Evolutionary conservation across 1,284 basidiomycete species (phyloP), one percentile per base, ranked within the genome.

Genomic region (Xerocomus cyaneibrunnescens): DNA sequence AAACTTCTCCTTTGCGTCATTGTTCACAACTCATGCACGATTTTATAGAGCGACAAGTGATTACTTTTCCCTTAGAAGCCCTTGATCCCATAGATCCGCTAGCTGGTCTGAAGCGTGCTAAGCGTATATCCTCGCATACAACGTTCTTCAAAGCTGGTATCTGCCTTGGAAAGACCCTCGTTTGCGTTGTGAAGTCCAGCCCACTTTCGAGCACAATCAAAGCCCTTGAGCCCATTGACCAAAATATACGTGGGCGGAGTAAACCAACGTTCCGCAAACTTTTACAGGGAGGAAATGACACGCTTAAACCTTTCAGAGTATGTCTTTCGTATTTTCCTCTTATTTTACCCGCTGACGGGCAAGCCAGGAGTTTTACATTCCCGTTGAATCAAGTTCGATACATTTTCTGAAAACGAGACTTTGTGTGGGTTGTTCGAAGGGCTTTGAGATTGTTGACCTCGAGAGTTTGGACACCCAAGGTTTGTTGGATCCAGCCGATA

Each of bases 361-460:
- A 36, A 44, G 34, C 30, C 61, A 94, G 91, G 93, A 99, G 72
- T 99, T 99, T 73, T 99, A 99, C 71, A 98, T 99, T 53, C 96
- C 97, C 0, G 93, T 97, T 16, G 95, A 98, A 72, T 96, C 93
- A 45, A 93, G 86, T 57, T 98, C 94, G 9, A 92, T 99, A 44
- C 94, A 98, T 73, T 98, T 98, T 76, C 80, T 99, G 62, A 98
- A 97, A 78, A 98, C 95, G 49, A 94, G 92, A 74, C 84, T 99
- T 53, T 99, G 97, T 67, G 92, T 99, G 13, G 97, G 96, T 2
- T 97, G 94, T 67, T 93, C 94, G 14, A 92, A 94, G 67, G 97
- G 97, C n/a, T 99, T 99, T 69, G 97, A 99, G 74, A 98, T 99
- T 61, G 94, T 99, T 58, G 97, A 99, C 71, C 80, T 98, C 45